Evolutionary conservation across 2,329 filamentous ascomycete genomes (phyloP), one percentile per base, ranked within the genome.

Genomic region (Aspergillus unguis): DNA sequence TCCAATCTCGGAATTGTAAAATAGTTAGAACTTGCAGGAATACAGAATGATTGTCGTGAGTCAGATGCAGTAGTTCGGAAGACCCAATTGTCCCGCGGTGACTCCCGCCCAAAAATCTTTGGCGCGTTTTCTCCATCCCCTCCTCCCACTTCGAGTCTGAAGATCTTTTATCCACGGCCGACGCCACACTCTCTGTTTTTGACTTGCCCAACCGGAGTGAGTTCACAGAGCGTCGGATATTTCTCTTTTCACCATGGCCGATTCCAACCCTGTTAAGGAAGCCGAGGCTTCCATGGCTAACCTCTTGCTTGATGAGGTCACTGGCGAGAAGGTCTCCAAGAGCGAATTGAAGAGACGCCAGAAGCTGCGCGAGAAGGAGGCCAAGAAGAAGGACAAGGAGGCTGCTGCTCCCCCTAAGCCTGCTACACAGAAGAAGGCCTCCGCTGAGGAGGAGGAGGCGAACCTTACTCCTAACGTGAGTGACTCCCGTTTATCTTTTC

Each of bases 331-430:
- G 66, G 80, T 86, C 50, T 92, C 88, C 77, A 92, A 92, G 85
- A 84, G 85, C 11, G 87, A 92, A 77, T 80, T 97, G 72, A 99
- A 99, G 90, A 92, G 90, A 79, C 86, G 92, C 67, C 84, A 92
- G 78, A 99, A 99, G 89, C 82, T 86, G 70, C 86, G 92, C 62
- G 84, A 92, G 73, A 85, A 83, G 74, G 91, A 95, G 56, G 87
- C 87, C 62, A 89, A 91, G 77, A 96, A 95, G 86, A 85, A 85
- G 63, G 85, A 90, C 77, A 92, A 90, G 80, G 88, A 85, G 28
- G 88, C 89, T 48, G 80, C 83, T 46, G 80, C 85, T 33, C 80
- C 82, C 37, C 75, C 83, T 41, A 80, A 81, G 63, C 76, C 80
- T 58, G 78, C 80, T 58, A 78, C 38, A 8, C 32, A 79, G 65